phyloP scores from a whole-genome alignment of 2,329 filamentous ascomycete species.

The Stachybotrys echinatus region DNA sequence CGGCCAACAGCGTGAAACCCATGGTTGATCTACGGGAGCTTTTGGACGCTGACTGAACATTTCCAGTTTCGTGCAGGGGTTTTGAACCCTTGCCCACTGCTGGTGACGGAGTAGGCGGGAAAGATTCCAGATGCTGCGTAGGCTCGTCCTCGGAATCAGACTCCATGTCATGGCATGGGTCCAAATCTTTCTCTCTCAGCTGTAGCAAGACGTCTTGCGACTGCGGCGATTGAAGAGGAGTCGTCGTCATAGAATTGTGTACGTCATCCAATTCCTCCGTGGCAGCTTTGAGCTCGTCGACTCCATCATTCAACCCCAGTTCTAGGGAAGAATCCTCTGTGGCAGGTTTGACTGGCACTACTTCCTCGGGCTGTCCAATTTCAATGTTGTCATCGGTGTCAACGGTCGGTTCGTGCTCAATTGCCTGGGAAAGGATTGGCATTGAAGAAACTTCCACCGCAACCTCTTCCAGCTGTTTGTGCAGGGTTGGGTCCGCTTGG shows the following conservation, averaged over 20 bases:
- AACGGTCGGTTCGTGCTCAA: no score
- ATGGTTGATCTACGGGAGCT: conserved; percentile 23
- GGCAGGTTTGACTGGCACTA: no score
- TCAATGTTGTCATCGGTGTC: no score
- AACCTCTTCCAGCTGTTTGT: conserved; percentile 15
- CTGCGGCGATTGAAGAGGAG: not conserved
- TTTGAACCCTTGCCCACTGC: not conserved
- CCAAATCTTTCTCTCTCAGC: conserved; percentile 43
- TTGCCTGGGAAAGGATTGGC: conserved; percentile 4
- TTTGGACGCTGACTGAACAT: conserved; percentile 4
- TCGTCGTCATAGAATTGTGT: not conserved
- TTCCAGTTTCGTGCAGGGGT: not conserved
- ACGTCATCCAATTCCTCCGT: conserved; percentile 7
- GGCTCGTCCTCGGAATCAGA: conserved; percentile 52
- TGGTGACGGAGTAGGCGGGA: conserved; percentile 38
- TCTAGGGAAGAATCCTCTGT: no score
- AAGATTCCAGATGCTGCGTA: conserved; percentile 19
- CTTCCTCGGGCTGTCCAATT: no score
- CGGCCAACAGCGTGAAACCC: conserved; percentile 60
- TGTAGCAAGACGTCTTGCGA: conserved; percentile 19
- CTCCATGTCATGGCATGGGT: conserved; percentile 35
- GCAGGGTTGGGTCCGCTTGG: conserved; percentile 31
- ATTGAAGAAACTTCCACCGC: no score
- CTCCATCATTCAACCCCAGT: no score
- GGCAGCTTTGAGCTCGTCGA: conserved; percentile 5